Conservation (phyloP, 176 grass and related monocot species). For the Eragrostis curvula region DNA sequence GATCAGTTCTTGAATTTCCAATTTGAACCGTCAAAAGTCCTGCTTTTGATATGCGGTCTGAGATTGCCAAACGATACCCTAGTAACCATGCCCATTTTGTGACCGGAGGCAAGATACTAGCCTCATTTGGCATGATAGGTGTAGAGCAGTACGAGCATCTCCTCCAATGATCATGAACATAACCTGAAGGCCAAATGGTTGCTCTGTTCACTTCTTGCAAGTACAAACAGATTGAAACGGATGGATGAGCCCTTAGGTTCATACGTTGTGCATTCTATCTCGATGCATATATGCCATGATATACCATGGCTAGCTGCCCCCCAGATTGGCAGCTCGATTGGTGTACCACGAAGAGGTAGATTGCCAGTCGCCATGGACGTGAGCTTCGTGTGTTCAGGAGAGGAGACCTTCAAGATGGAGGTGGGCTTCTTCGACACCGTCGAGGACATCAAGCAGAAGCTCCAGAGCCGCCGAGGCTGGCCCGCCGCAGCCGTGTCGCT, state of each 20-base stretch:
- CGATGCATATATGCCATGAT: conserved; percentile 13
- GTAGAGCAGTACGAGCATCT: neutral
- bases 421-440: conserved; percentile 77
- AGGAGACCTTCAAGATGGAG: conserved; percentile 60
- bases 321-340: neutral
- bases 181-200: neutral
- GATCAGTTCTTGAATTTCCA: too few species aligned
- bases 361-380: conserved; percentile 65
- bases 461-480: conserved; percentile 53
- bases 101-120: neutral
- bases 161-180: conserved; percentile 6
- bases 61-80: too few species aligned
- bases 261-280: neutral
- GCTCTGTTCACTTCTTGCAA: neutral
- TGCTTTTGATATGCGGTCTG: too few species aligned
- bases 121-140: neutral
- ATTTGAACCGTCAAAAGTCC: too few species aligned
- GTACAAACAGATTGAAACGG: neutral
- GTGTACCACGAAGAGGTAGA: too few species aligned
- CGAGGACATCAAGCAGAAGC: conserved; percentile 66
- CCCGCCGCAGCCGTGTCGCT: conserved; percentile 42
- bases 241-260: neutral
- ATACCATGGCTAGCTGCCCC: neutral
- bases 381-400: conserved; percentile 52
- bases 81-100: conserved; percentile 15